Percentiles rank a stretch among this genome's conserved stretches.
Evolutionary conservation across 805 yeast species (phyloP).

Genomic region (Limtongia smithiae): DNA sequence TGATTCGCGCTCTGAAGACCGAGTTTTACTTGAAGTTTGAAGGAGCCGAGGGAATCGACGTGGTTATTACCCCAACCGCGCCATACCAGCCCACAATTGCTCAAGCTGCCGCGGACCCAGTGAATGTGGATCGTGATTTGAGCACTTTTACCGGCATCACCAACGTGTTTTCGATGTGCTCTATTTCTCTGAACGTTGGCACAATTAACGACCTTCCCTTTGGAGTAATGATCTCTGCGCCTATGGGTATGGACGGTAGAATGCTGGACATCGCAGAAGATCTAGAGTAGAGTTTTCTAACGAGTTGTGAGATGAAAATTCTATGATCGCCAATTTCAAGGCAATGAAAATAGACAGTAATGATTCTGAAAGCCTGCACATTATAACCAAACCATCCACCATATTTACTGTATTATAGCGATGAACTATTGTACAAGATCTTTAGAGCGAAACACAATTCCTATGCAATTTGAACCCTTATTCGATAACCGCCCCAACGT

Average conservation of each 20-base stretch:
- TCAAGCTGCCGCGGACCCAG: conserved; percentile 9
- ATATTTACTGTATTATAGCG: too few relatives aligned
- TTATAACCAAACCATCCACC: too few relatives aligned
- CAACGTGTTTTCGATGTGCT: conserved; percentile 21
- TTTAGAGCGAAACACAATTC: neutral
- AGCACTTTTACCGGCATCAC: conserved; percentile 15
- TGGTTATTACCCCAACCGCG: conserved; percentile 19
- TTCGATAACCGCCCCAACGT: conserved; percentile 2
- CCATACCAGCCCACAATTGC: conserved; percentile 17
- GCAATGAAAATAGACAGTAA: neutral
- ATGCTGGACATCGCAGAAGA: conserved; percentile 23
- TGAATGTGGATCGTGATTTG: conserved; percentile 9
- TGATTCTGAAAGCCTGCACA: too few relatives aligned
- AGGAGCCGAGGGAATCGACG: conserved; percentile 24
- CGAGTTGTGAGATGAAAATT: too few relatives aligned
- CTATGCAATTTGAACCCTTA: neutral
- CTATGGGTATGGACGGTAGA: conserved; percentile 28
- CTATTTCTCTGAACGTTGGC: conserved; percentile 12
- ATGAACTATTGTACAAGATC: neutral
- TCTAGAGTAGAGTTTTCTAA: conserved; percentile 7
- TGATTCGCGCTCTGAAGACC: conserved; percentile 17
- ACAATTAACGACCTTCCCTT: conserved; percentile 11
- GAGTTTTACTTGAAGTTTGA: conserved; percentile 19
- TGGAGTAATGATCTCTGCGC: conserved; percentile 23
- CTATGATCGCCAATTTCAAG: neutral